Evolutionary conservation across 2,329 filamentous ascomycete species (phyloP).

Genomic region (Xylaria sp.): DNA sequence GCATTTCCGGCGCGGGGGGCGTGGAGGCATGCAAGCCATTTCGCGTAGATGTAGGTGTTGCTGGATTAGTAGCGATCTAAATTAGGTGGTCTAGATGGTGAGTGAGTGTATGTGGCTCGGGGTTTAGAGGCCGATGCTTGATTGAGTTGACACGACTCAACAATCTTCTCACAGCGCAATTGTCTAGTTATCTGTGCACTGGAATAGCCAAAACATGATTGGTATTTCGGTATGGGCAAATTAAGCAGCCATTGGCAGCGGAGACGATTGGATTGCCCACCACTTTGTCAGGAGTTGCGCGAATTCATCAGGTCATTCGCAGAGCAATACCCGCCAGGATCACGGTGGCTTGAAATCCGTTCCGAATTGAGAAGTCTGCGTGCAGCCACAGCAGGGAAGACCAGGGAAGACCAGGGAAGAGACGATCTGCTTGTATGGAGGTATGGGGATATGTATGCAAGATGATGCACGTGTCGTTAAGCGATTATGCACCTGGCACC

Average conservation of each 20-base stretch:
- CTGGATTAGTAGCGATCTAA: not conserved
- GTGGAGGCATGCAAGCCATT: not conserved
- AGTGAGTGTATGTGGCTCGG: not conserved
- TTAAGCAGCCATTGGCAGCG: not conserved
- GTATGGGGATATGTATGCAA: constrained; percentile 22
- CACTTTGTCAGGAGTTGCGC: not conserved
- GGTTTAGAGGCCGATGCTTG: not conserved
- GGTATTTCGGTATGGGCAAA: not conserved
- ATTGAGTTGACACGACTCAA: not conserved
- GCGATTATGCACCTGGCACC: constrained; percentile 23
- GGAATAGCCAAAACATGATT: not conserved
- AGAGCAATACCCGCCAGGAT: not conserved
- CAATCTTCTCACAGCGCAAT: too few relatives aligned
- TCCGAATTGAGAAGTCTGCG: constrained; percentile 23
- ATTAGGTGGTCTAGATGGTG: not conserved
- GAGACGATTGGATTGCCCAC: not conserved
- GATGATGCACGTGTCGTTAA: constrained; percentile 24
- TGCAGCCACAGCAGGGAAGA: not conserved
- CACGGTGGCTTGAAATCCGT: constrained; percentile 23
- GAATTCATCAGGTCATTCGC: not conserved
- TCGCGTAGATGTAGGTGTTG: not conserved
- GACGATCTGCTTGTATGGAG: too few relatives aligned
- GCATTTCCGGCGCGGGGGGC: constrained; percentile 18
- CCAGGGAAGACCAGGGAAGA: too few relatives aligned
- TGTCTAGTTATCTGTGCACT: not conserved